Base-by-base conservation (phyloP, 305 asterid genomes). In the Fraxinus sp. region DNA sequence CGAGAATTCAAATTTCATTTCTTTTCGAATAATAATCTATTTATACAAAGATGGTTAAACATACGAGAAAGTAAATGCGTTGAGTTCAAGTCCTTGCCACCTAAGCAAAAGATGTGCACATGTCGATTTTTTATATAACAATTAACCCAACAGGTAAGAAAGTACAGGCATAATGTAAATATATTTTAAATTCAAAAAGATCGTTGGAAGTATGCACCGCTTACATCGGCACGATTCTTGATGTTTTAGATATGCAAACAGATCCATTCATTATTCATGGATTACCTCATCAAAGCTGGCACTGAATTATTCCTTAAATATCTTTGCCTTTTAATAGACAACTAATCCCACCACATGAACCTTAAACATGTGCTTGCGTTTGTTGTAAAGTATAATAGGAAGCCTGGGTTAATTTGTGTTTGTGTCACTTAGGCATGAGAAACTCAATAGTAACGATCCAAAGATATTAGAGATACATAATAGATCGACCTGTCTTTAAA, bases 291-390 rank as follows among this genome's bases (percentile, higher is more conserved):
- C 59, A 36, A 76, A 85, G 85, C 87, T 88, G 90, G 84, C 86
- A 83, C 10, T 84, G 80, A 79, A 84, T 79, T 81, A 83, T 85
- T 85, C 86, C 75, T 75, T 28, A 84, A 82, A 82, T 76, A 87
- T 79, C 83, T 80, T 76, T 18, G 79, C 74, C 82, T 22, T 46
- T 22, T 78, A 49, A 30, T 30, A 78, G 26, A 24, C 55, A 30
- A 49, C 33, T 35, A 78, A 55, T 77, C 73, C 66, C 59, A 70
- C 80, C 39, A 77, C 74, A 68, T 57, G 85, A 77, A 11, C 81
- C 73, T 80, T 36, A 82, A 75, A 62, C 81, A 79, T 82, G 86
- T 84, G 82, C 84, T 64, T 35, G 18, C 59, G 7, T 49, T 49
- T 49, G 59, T 49, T 49, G 5, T 14, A 14, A 13, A 49, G 59